Base-by-base conservation (phyloP, 179 eudicot genomes). In the Silene noctiflora region DNA sequence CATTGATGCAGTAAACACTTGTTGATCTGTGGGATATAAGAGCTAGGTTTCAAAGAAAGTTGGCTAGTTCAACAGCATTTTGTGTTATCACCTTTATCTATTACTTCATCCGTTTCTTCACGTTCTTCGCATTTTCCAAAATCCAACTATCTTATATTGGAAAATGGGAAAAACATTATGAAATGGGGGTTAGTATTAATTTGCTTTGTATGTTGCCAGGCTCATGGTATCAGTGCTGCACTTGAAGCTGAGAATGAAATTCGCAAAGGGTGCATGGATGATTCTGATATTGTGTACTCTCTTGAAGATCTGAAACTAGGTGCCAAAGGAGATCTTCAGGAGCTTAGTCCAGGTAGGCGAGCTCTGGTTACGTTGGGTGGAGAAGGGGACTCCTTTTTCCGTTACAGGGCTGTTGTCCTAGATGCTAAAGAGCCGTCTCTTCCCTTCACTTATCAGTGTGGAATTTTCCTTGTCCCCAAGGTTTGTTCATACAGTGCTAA, bases 401-500 rank as follows among this genome's bases (percentile, higher is more conserved):
- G 84, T 21, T 96, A 93, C 82, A 87, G 73, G 83, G 89, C 91
- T 70, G 89, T 96, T 68, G 91, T 96, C 79, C 92, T 93, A 72
- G 99, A 96, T 87, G 96, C 98, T 74, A 83, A 77, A 76, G 81
- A 76, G 68, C 82, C 84, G 63, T 76, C 87, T 77, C 85, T 67
- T 21, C 78, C 91, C 29, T 93, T 91, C 78, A 12, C 74, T 21
- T 96, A 91, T 85, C 83, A 79, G 68, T 96, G 88, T 84, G 99
- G 89, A 55, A 91, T 90, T 74, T 87, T 96, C 78, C 88, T 96
- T 78, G 98, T 93, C 58, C 97, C 96, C 35, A 89, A 85, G 91
- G 98, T 95, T 80, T 67, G 87, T 74, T 66, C 64, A 62, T 44
- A 44, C 51, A 44, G 51, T 44, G 51, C 51, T 44, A 44, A 44